Evolutionary conservation across 1,284 basidiomycete genomes (phyloP), one percentile per base, ranked within the genome.

Genomic region (Porodaedalea pini): DNA sequence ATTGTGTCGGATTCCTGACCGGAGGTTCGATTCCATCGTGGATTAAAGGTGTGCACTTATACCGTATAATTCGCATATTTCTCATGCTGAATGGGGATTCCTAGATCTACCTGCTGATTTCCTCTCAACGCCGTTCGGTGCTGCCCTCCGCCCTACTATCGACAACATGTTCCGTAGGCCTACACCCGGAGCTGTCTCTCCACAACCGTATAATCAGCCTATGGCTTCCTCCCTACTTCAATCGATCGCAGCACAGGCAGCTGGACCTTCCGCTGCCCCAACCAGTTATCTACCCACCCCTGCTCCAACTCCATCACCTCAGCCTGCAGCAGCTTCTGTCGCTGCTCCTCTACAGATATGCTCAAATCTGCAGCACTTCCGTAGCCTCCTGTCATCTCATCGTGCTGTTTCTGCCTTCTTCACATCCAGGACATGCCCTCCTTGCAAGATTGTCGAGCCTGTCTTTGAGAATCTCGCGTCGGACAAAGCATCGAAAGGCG

Each of bases 121-220:
- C 70, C 80, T 97, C 21, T 86, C 90, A 0, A 96, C 94, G 0
- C 91, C 94, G 0, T 92, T 97, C 61, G 94, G 94, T 4, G 82
- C 83, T n/a, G 83, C 88, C 2, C 77, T 96, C 39, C 82, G 88
- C 1, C 93, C 93, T 0, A 92, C 87, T 40, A 95, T 97, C 61
- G 93, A 96, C 66, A 77, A 82, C 50, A 93, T 94, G 91, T 94
- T 85, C 70, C 75, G 81, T 21, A 76, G 80, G 17, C 77, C 82
- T 27, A 61, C 73, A 11, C 69, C 79, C 8, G 76, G 77, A 4
- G 69, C 79, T 0, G 69, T 77, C 0, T 61, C 76, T 2, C 64
- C 73, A 15, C 65, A 66, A 57, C 61, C 74, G 70, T 3, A 68
- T 73, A 10, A 75, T 78, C 3, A 73, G 82, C 58, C 75, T 80